Conservation (phyloP, 345 rosid species). For the Eucalyptus paniculata region DNA sequence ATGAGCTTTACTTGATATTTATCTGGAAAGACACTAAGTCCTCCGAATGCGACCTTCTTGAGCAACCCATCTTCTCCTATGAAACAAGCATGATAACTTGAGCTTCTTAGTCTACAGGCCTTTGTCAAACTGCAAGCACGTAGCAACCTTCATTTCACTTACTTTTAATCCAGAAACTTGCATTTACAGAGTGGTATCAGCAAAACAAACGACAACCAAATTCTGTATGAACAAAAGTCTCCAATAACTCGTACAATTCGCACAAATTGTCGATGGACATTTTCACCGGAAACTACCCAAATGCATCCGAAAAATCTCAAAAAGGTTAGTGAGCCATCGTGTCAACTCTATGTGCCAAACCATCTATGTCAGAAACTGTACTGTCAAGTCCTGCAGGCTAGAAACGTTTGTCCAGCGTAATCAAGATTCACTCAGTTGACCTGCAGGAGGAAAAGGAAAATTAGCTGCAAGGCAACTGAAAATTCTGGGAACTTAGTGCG, state of each 20-base stretch:
- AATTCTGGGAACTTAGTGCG: background rate
- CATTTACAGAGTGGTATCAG: background rate
- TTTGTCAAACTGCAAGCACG: background rate
- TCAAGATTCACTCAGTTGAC: slow-evolving; percentile 23
- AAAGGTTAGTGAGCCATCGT: accelerated
- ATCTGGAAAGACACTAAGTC: background rate
- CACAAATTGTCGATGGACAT: background rate
- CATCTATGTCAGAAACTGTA: background rate
- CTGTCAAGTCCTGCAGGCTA: too few relatives aligned
- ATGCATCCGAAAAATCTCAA: background rate
- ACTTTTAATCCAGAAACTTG: background rate
- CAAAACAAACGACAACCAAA: background rate
- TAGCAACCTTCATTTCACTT: background rate
- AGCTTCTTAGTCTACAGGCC: background rate
- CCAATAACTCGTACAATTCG: background rate
- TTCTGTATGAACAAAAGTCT: background rate
- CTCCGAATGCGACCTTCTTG: background rate
- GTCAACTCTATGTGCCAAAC: background rate
- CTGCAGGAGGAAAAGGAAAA: background rate
- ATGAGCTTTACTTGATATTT: background rate
- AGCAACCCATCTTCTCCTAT: background rate
- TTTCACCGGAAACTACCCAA: background rate
- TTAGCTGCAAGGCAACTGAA: background rate
- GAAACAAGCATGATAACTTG: background rate
- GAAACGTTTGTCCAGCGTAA: background rate